Evolutionary conservation across 1,284 basidiomycete genomes (phyloP).

Genomic region (Vanrija pseudolonga): DNA sequence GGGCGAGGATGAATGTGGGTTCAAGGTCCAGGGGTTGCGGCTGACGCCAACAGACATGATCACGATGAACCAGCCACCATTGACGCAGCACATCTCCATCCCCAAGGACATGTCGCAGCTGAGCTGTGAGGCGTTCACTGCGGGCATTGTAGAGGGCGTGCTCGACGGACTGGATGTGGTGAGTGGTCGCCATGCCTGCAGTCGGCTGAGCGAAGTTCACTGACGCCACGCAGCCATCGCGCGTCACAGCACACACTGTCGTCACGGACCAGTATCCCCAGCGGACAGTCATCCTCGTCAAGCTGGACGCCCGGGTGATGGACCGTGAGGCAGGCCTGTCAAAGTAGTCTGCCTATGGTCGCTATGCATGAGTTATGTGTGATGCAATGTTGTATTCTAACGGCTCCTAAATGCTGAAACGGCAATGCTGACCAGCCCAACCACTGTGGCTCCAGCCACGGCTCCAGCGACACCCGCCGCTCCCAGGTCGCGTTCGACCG

Average conservation of each 20-base stretch:
- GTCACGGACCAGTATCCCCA: constrained; percentile 74
- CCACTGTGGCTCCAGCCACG: constrained; percentile 3
- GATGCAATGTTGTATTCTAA: neutral
- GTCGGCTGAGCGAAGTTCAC: neutral
- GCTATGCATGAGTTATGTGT: too few species aligned
- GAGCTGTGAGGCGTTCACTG: constrained; percentile 93
- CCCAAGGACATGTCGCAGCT: constrained; percentile 91
- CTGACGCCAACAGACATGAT: constrained; percentile 84
- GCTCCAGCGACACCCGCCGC: constrained; percentile 20
- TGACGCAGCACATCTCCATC: constrained; percentile 87
- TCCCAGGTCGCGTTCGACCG: constrained; percentile 27
- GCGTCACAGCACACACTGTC: constrained; percentile 94
- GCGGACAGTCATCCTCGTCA: constrained; percentile 88
- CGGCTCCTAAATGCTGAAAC: neutral
- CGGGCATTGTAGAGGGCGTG: constrained; percentile 95
- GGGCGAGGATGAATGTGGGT: constrained; percentile 88
- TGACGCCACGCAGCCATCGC: constrained; percentile 65
- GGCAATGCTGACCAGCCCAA: constrained; percentile 2
- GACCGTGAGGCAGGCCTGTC: constrained; percentile 76
- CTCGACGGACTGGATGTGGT: constrained; percentile 94
- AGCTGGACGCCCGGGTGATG: constrained; percentile 82
- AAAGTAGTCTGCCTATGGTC: constrained; percentile 23
- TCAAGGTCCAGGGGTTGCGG: neutral
- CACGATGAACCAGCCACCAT: constrained; percentile 88
- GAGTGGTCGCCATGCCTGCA: constrained; percentile 49